Base-by-base conservation (phyloP, 208 protist species). In the Leptomonas pyrrhocoris region DNA sequence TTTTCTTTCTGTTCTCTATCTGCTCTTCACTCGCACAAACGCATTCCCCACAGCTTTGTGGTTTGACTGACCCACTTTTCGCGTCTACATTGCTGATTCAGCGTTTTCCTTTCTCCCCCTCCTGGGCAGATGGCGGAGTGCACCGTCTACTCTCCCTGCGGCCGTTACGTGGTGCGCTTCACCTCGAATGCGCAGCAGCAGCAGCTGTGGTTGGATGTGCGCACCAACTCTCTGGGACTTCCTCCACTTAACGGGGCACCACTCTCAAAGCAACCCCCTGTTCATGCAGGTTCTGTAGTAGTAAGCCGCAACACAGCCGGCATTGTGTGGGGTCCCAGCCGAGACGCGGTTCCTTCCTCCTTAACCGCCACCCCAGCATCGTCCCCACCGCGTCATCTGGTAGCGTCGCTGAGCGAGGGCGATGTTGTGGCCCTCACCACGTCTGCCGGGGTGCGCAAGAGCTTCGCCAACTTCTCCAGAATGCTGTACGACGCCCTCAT, bases 401-500 rank as follows among this genome's bases (percentile, higher is more conserved):
- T 50, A n/a, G 78, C 82, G 1, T 58, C 68, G n/a, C 80, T 90
- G 9, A 46, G 43, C 16, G 83, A 82, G 57, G 40, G 16, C 27
- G 73, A 90, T 5, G 79, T 95, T n/a, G 62, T 57, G 0, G 80
- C 79, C 30, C 84, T 96, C 28, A 92, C 91, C 25, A 78, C 74
- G 6, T 73, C 82, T 2, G 88, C 91, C 19, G 91, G 88, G 1
- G 84, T 94, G 63, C 84, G 83, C 12, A 94, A 94, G 62, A 77
- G 68, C 42, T 94, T 96, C 48, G 28, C 51, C 23, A 80, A 56
- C 27, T 96, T 96, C 55, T 43, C 78, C 0, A 77, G 88, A 40
- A 96, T 96, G 91, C 75, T 84, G 19, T 92, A 93, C 79, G 81
- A 83, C 55, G 88, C 88, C 3, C 73, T 96, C 49, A 90, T 90